phyloP scores from a whole-genome alignment of 2,329 filamentous ascomycete genomes.

The Alternaria arbusti region DNA sequence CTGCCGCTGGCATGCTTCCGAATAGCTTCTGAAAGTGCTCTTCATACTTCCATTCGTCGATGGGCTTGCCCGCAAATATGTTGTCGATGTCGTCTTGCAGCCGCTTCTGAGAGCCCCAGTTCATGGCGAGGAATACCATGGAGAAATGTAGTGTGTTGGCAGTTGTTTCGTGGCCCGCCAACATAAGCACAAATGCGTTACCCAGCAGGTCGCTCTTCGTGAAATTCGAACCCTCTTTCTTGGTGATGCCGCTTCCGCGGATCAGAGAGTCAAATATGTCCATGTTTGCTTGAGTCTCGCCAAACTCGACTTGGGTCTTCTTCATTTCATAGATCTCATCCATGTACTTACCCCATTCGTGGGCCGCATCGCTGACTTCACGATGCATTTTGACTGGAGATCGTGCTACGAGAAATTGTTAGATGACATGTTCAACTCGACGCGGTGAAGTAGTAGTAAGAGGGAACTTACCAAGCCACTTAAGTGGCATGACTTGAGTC shows the following conservation, averaged over 20 bases:
- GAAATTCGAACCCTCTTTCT: constrained; percentile 39
- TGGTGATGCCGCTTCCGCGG: constrained; percentile 41
- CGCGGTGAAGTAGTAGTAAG: not conserved
- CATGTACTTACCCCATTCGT: constrained; percentile 74
- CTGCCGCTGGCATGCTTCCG: constrained; percentile 72
- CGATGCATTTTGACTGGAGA: constrained; percentile 57
- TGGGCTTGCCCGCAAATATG: constrained; percentile 65
- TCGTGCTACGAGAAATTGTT: constrained; percentile 21
- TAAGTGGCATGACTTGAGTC: constrained; percentile 65
- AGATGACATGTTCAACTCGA: not conserved
- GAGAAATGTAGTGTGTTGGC: constrained; percentile 77
- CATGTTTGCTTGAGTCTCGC: constrained; percentile 52
- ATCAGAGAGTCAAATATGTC: constrained; percentile 62
- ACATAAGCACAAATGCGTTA: constrained; percentile 68
- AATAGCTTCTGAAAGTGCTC: constrained; percentile 69
- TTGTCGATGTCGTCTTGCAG: constrained; percentile 73
- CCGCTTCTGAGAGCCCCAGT: constrained; percentile 67
- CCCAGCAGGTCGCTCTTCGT: constrained; percentile 67
- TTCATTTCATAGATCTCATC: constrained; percentile 71
- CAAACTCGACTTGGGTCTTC: constrained; percentile 51
- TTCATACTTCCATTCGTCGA: constrained; percentile 74
- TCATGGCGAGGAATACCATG: constrained; percentile 70
- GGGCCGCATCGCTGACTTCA: constrained; percentile 61
- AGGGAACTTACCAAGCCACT: constrained; percentile 58
- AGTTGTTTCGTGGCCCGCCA: constrained; percentile 83